phyloP scores from a whole-genome alignment of 176 grass and related monocot species.

The Phragmites australis region DNA sequence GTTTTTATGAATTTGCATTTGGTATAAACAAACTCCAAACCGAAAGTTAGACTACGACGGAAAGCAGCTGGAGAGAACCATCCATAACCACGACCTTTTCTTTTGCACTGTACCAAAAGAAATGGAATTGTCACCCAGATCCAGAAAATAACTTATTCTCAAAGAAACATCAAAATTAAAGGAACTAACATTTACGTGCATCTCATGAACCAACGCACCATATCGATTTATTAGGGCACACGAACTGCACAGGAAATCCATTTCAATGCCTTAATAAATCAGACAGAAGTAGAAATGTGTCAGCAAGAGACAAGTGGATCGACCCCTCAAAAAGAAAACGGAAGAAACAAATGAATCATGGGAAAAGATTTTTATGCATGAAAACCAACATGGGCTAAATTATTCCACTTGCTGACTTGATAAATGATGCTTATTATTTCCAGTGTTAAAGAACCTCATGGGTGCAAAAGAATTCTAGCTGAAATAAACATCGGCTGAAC shows the following conservation, averaged over 20 bases:
- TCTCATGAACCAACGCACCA: background rate
- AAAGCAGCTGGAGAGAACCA: slow-evolving; percentile 14
- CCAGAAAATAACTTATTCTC: slow-evolving; percentile 6
- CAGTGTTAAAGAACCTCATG: slow-evolving; percentile 8
- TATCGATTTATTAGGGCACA: background rate
- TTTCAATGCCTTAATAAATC: background rate
- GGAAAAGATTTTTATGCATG: background rate
- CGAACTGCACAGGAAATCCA: background rate
- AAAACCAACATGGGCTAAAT: background rate
- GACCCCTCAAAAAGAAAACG: background rate
- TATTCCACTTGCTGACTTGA: slow-evolving; percentile 28
- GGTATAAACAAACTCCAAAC: slow-evolving; percentile 7
- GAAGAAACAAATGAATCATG: background rate
- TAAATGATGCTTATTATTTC: slow-evolving; percentile 39
- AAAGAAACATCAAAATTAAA: background rate
- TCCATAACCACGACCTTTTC: background rate
- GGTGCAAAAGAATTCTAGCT: background rate
- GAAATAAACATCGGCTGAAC: slow-evolving; percentile 31
- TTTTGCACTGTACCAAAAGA: background rate
- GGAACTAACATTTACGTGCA: background rate
- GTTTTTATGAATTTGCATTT: background rate
- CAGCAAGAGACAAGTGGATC: background rate
- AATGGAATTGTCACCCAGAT: background rate
- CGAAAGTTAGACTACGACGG: background rate
- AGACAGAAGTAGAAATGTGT: background rate